Percentiles rank a stretch among this genome's conserved stretches.
These are phyloP conservation scores for Ceraceosorus guamensis DNA, from an alignment of 1,284 basidiomycete genomes.

Conservation along the genomic window DNA sequence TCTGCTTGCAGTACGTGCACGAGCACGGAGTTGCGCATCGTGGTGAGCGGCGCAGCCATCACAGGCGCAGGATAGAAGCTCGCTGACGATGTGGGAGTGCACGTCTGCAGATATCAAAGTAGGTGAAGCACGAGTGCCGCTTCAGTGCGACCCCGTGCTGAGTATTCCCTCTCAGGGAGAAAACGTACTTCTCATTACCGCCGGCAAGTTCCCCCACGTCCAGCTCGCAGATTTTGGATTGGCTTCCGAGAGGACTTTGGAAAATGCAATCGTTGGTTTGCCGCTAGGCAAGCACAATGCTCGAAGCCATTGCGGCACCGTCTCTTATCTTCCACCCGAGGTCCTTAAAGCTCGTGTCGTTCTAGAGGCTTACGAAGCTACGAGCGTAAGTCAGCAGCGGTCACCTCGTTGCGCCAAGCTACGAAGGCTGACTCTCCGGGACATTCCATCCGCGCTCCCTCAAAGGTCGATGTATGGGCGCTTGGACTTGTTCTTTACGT, in stretches of 20 bases:
- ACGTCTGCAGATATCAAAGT: neutral
- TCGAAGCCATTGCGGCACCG: neutral
- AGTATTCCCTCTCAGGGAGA: neutral
- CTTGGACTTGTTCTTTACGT: neutral
- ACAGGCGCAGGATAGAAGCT: neutral
- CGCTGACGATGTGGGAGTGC: neutral
- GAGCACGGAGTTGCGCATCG: constrained; percentile 1
- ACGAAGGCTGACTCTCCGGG: neutral
- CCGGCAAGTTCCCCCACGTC: neutral
- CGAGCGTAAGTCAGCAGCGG: neutral
- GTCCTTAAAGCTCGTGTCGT: neutral
- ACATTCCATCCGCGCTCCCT: too few species aligned
- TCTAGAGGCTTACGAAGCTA: neutral
- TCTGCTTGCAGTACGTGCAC: neutral
- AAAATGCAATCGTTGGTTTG: too few species aligned
- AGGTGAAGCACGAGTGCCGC: neutral
- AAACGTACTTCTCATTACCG: neutral
- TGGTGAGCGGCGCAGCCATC: neutral
- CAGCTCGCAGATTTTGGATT: constrained; percentile 5
- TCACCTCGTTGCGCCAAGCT: neutral
- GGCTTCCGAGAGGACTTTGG: constrained; percentile 1
- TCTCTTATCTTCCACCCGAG: neutral
- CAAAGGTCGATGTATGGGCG: neutral
- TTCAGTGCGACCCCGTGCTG: neutral
- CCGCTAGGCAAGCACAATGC: neutral